Evolutionary conservation across 2,329 filamentous ascomycete species (phyloP), one percentile per base, ranked within the genome.

Genomic region (Aspergillus versicolor): DNA sequence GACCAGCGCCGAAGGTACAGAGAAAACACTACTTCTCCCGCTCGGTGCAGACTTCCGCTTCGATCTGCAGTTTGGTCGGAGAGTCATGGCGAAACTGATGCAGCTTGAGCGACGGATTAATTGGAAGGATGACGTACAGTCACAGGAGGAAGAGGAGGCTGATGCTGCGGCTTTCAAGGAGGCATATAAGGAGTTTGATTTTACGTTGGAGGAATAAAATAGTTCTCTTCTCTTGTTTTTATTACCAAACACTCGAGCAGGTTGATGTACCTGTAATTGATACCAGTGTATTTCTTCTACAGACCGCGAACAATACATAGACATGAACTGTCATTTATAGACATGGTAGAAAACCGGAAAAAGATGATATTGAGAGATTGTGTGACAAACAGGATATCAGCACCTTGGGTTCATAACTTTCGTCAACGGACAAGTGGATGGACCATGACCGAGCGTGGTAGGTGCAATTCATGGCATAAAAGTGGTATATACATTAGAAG

Each of bases 51-150:
- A 84, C 17, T 84, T 89, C 61, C 84, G 88, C 13, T 97, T 99
- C 71, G 92, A 96, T 70, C 76, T 97, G 45, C 93, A 97, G 70
- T 97, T 96, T 68, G 92, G 90, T 4, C 83, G 95, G 41, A 85
- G 87, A 44, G 94, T 97, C 4, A 79, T 97, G 72, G 93, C 91
- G 1, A 97, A 96, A 75, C 78, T 99, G 51, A 79, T 99, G 50
- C 85, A 86, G 3, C 76, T 97, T 45, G 91, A 97, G 72, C 78
- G 84, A 44, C 82, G 94, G n/a, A 77, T 88, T 52, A 81, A 91
- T 63, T 99, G 94, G 94, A 87, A 87, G 72, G 89, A 96, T 65
- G 93, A 91, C 63, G 83, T 81, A 32, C 92, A 97, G 77, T 84
- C 84, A 0, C 80, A 87, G 56, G 84, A 84, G 11, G 91, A 96